Evolutionary conservation across 2,329 filamentous ascomycete species (phyloP), one percentile per base, ranked within the genome.

Genomic region (Fusarium nodosum): DNA sequence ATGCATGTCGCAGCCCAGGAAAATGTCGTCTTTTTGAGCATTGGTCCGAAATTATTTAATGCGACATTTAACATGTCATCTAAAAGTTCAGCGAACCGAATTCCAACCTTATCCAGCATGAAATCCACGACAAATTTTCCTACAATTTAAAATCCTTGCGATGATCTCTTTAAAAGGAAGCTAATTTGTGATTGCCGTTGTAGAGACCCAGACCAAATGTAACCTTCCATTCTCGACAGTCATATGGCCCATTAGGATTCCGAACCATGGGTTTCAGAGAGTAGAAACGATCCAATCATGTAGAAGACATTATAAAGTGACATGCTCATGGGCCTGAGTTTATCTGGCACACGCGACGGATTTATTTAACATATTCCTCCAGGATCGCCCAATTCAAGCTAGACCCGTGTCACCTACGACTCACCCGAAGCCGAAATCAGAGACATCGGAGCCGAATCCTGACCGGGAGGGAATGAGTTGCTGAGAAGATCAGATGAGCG

Each of bases 101-200:
- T 31, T 46, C 12, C 42, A 30, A 46, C 18, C 26, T 31, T 46
- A 46, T 30, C 44, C 22, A 20, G 12, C 44, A 46, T 46, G 7
- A 46, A 46, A 8, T 8, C 28, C 4, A 1, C 5, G 44, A 6
- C 28, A 10, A 10, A 22, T 31, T 10, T 22, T 26, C 44, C 44
- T 31, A 46, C 18, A 46, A 46, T 46, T 46, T 51, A 38, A 51
- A 15, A 51, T 20, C 48, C 48, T 39, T 28, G 48, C 39, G 34
- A 8, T n/a, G 48, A 51, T 38, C 48, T 30, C 34, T 15, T 24
- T 39, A 39, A 51, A 26, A 39, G 48, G 48, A 51, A 51, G 26
- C 34, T 28, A 51, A 18, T 15, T 28, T 38, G 34, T 28, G 48
- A 39, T 39, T 20, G 36, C 36, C 36, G 36, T 10, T 28, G n/a